phyloP scores from a whole-genome alignment of 2,329 filamentous ascomycete genomes.

The Ceratocystis papillata region DNA sequence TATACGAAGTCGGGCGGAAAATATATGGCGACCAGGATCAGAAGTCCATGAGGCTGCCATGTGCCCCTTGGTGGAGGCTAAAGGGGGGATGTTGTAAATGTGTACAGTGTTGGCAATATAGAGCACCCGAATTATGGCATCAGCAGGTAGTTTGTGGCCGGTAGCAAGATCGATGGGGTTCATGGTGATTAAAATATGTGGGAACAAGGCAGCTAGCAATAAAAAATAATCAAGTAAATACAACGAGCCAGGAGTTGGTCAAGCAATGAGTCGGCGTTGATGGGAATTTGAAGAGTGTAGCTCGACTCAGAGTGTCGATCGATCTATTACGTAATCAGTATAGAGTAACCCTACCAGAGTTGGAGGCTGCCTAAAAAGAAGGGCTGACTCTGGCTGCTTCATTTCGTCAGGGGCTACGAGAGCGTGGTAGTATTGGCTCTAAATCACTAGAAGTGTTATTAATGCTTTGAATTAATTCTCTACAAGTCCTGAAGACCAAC shows the following conservation, averaged over 20 bases:
- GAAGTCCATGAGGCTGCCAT: conserved; percentile 66
- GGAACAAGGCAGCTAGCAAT: background rate
- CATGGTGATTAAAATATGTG: conserved; percentile 35
- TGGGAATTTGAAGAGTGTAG: background rate
- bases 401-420: background rate
- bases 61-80: conserved; percentile 69
- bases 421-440: too few relatives aligned
- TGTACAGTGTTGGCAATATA: conserved; percentile 65
- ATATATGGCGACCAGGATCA: conserved; percentile 63
- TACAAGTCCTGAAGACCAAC: too few relatives aligned
- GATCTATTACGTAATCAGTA: background rate
- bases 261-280: background rate
- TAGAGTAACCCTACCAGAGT: background rate
- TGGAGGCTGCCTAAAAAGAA: background rate
- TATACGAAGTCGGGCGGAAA: conserved; percentile 70
- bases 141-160: conserved; percentile 53
- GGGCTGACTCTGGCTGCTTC: background rate
- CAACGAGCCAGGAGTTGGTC: background rate
- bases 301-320: too few relatives aligned
- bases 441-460: too few relatives aligned
- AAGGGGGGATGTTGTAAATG: conserved; percentile 77
- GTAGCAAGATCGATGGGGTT: conserved; percentile 60
- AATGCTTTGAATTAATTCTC: too few relatives aligned
- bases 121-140: conserved; percentile 76
- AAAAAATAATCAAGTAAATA: background rate